Conservation (phyloP, 371 early-diverging fungal species). For the Mucor piriformis region DNA sequence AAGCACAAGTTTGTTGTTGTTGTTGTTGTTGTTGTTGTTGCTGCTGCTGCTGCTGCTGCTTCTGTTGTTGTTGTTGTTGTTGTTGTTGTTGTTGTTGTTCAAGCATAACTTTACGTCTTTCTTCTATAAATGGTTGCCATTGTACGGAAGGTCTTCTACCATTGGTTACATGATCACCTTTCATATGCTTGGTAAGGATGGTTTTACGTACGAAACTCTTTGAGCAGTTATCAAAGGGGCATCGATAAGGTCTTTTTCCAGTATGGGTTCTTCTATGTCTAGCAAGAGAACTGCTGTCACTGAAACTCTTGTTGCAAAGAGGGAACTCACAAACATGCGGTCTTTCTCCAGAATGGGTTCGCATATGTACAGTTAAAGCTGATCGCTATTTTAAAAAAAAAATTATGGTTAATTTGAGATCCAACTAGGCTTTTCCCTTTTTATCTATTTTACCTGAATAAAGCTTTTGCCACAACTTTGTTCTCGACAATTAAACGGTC, state of each 20-base stretch:
- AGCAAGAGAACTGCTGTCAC: conserved; percentile 34
- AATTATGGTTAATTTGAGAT: conserved; percentile 3
- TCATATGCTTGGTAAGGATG: conserved; percentile 70
- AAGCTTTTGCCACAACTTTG: conserved; percentile 76
- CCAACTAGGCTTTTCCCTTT: neutral
- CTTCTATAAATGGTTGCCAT: conserved; percentile 56
- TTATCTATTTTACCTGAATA: conserved; percentile 55
- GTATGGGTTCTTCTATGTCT: conserved; percentile 70
- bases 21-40: conserved; percentile 26
- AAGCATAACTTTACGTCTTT: conserved; percentile 39
- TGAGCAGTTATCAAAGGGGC: conserved; percentile 59
- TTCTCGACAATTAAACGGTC: conserved; percentile 70
- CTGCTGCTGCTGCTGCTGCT: conserved; percentile 30
- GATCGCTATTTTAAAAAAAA: conserved; percentile 53
- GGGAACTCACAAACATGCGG: conserved; percentile 30
- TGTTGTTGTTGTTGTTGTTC: conserved; percentile 37
- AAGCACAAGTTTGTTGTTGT: conserved; percentile 20
- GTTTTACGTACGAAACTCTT: conserved; percentile 75
- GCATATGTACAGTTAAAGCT: conserved; percentile 69
- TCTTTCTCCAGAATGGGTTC: conserved; percentile 33
- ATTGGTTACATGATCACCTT: conserved; percentile 40
- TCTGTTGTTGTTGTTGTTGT: conserved; percentile 22
- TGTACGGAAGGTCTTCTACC: conserved; percentile 48
- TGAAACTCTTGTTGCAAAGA: conserved; percentile 28
- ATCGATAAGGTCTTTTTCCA: conserved; percentile 73